Percentiles rank a stretch among this genome's conserved stretches.
These are phyloP conservation scores for Punica granatum DNA, from an alignment of 345 rosid species.

Conservation along the genomic window DNA sequence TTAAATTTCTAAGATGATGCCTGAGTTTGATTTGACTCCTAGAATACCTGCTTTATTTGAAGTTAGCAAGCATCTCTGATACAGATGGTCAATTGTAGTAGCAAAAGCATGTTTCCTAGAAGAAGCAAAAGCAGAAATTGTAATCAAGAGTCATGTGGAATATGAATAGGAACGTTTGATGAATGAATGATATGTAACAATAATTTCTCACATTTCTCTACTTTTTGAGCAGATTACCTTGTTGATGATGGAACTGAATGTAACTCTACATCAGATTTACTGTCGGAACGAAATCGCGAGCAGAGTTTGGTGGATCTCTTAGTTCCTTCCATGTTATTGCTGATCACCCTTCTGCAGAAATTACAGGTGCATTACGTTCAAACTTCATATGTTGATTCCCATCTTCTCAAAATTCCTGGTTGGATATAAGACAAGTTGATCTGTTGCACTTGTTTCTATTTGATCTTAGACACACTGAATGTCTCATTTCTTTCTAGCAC, in stretches of 20 bases:
- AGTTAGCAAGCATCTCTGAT: too few species aligned
- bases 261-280: conserved; percentile 91
- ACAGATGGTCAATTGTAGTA: background rate
- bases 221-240: conserved; percentile 69
- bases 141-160: background rate
- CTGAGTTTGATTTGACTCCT: background rate
- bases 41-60: background rate
- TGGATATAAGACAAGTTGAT: background rate
- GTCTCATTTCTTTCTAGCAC: background rate
- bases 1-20: background rate
- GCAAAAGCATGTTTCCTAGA: background rate
- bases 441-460: background rate
- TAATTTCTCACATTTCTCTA: background rate
- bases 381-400: background rate
- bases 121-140: background rate
- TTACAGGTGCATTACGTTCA: conserved; percentile 53
- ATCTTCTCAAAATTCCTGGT: background rate
- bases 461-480: too few species aligned
- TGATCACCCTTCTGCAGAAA: conserved; percentile 68
- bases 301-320: conserved; percentile 85
- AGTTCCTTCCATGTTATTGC: conserved; percentile 70
- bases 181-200: background rate
- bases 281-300: conserved; percentile 92
- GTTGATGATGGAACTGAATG: conserved; percentile 94
- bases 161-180: background rate